Evolutionary conservation across 768 basidiomycete genomes (phyloP), one percentile per base, ranked within the genome.

Genomic region (Gautieria morchelliformis): DNA sequence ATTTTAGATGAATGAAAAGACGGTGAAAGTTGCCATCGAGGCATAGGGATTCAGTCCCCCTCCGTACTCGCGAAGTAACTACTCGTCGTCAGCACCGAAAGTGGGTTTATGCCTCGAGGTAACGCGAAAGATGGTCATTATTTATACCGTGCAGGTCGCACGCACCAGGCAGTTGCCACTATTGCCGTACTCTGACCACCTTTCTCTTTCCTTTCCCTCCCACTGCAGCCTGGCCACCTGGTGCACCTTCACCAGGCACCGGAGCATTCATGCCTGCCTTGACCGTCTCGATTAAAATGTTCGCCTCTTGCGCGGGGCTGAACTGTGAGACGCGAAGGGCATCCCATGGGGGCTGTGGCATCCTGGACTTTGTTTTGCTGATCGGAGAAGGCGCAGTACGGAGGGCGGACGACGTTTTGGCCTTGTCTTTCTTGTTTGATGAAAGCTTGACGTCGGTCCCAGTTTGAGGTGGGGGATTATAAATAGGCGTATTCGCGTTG

Each of bases 251-350:
- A 50, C 77, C 78, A 63, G 66, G 17, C 56, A 67, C 81, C 57
- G 72, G 73, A 33, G 84, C 78, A 63, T 78, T 89, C 81, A 93
- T 84, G 1, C 90, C 91, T 0, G 90, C 87, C 69, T 92, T 93
- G 40, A 93, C 79, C 0, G 89, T 82, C 40, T 92, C 87, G 37
- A 95, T 75, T 35, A 93, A 77, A 45, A 92, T 80, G 6, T 90
- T 90, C 0, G 83, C 77, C 37, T 85, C 80, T 9, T 91, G 72
- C 9, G 85, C 80, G 8, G 91, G 92, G 1, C 88, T 89, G 64
- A 91, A 90, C 2, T 84, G 76, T 8, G 89, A 90, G 19, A 92
- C 75, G 37, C 93, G 80, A 62, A 75, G 83, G 15, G 85, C 78
- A 22, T 94, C 72, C 17, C 83, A 75, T 1, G 89, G 91, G 9